phyloP scores from a whole-genome alignment of 2,329 filamentous ascomycete species.

The Colletotrichum cereale region DNA sequence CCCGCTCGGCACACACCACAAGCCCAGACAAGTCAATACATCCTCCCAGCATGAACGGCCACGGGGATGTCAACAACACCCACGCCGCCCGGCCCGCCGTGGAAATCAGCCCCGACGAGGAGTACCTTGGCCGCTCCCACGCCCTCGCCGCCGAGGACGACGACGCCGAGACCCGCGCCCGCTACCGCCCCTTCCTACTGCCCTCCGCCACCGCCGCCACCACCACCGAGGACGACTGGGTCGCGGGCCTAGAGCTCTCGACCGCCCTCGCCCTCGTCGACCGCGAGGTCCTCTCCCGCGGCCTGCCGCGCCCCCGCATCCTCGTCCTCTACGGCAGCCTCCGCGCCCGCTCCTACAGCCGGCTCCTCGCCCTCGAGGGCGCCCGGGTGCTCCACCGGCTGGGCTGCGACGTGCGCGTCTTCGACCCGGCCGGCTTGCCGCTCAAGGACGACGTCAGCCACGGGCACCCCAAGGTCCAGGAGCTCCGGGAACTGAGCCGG shows the following conservation, averaged over 20 bases:
- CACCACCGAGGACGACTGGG: constrained; percentile 63
- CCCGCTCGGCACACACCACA: background rate
- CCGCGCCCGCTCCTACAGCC: constrained; percentile 69
- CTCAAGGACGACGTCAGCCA: constrained; percentile 74
- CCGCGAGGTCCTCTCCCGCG: constrained; percentile 53
- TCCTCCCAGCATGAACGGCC: constrained; percentile 40
- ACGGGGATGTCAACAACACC: constrained; percentile 52
- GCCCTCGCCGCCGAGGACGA: constrained; percentile 61
- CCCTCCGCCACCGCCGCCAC: constrained; percentile 46
- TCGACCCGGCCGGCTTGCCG: constrained; percentile 68
- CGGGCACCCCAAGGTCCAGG: constrained; percentile 70
- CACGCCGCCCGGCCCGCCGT: constrained; percentile 43
- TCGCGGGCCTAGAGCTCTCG: constrained; percentile 66
- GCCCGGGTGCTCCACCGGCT: constrained; percentile 72
- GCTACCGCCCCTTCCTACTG: constrained; percentile 70
- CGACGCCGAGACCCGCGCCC: constrained; percentile 56
- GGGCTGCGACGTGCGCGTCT: constrained; percentile 75
- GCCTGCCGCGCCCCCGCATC: constrained; percentile 60
- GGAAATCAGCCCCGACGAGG: constrained; percentile 42
- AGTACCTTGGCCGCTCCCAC: constrained; percentile 50
- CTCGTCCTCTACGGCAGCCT: constrained; percentile 73
- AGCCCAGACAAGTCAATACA: background rate
- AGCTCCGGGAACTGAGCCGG: constrained; percentile 68
- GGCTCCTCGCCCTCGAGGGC: constrained; percentile 70
- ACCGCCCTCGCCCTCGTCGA: constrained; percentile 65